Base-by-base conservation (phyloP, 2,329 filamentous ascomycete genomes). In the Calcarisporium arbuscula region DNA sequence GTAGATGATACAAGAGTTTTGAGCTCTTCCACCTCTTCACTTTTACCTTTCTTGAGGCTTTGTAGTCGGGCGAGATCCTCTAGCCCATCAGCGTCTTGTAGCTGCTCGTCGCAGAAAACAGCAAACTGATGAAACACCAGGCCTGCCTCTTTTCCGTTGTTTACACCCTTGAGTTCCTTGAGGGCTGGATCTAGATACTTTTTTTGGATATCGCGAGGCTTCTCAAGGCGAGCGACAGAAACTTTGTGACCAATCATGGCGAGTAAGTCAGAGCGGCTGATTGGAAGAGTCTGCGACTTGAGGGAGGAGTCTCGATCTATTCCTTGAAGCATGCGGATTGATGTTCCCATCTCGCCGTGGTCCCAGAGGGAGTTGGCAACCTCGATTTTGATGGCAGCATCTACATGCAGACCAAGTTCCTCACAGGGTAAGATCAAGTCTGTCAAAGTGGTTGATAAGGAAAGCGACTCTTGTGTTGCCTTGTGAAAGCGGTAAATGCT, bases 111-210 rank as follows among this genome's bases (percentile, higher is more conserved):
- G 51, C 94, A 98, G 55, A 98, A 98, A 33, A 80, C 75, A 18
- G 94, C 92, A 57, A 96, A 96, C 49, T 94, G 86, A 54, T 95
- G 88, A 50, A 88, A 95, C 1, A 96, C 92, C 45, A 86, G 74
- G 2, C 89, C 88, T 3, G 89, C 85, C 40, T 90, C 85, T 28
- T 73, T 68, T 2, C 84, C 83, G 34, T 79, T 71, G 5, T 63
- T 72, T 29, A 74, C 72, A 2, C 79, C 80, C 48, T 77, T 82
- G 7, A 98, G 67, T 51, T 94, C 85, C 45, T 80, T 80, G 19
- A 96, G 78, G 0, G 92, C 89, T 16, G 86, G 85, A 35, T 82
- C 75, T 1, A 98, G 71, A 49, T 95, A 96, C 22, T 83, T 79
- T 46, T 82, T 79, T 46, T 95, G 86, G 40, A 98, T 95, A 35